A percentile compares a stretch with the other conserved stretches of the same genome.
These are phyloP conservation scores for Erodium maritimum DNA, from an alignment of 345 rosid genomes.

Conservation along the genomic window DNA sequence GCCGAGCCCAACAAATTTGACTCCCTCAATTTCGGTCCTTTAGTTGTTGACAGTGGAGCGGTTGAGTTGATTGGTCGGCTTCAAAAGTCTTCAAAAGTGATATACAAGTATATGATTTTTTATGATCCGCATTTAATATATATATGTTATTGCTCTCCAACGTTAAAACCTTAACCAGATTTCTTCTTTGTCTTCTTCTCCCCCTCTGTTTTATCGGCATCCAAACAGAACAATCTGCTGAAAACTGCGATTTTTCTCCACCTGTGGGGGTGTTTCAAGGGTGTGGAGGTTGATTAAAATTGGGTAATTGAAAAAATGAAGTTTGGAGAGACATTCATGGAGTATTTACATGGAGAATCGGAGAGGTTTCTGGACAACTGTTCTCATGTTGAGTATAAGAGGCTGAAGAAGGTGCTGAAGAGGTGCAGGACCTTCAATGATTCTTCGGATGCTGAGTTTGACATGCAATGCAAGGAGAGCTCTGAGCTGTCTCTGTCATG, in stretches of 20 bases:
- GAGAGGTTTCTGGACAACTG: conserved; percentile 44
- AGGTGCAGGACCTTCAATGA: conserved; percentile 44
- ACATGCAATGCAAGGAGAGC: conserved; percentile 13
- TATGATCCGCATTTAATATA: not conserved
- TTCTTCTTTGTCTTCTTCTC: too few species aligned
- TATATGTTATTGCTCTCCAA: not conserved
- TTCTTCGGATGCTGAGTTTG: conserved; percentile 12
- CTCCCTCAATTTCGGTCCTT: too few species aligned
- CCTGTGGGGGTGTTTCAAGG: too few species aligned
- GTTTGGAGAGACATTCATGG: conserved; percentile 76
- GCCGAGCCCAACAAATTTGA: not conserved
- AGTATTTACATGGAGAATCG: conserved; percentile 63
- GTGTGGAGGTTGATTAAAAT: too few species aligned
- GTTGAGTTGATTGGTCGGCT: not conserved
- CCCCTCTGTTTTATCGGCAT: not conserved
- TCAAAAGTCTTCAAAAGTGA: not conserved
- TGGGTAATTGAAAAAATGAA: conserved; percentile 34
- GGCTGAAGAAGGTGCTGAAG: conserved; percentile 74
- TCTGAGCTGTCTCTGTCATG: conserved; percentile 11
- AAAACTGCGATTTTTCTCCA: too few species aligned
- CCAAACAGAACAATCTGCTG: too few species aligned
- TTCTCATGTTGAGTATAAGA: conserved; percentile 73
- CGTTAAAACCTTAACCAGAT: not conserved
- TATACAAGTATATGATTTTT: not conserved
- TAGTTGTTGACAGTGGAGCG: not conserved